phyloP scores from a whole-genome alignment of 345 rosid species.

The Gossypium ekmanianum region DNA sequence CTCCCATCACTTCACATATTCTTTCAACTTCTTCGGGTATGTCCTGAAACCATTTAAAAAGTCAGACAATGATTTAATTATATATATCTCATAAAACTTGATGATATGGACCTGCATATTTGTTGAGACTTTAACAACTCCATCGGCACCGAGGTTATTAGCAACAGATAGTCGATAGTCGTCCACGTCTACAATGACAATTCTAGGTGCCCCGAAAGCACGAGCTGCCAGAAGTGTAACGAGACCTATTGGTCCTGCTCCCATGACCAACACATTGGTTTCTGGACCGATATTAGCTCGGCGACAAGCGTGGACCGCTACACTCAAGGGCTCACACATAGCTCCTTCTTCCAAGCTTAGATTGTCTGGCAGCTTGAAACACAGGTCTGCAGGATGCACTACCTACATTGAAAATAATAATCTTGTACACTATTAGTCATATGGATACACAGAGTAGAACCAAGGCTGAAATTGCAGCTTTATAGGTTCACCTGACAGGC shows the following conservation, averaged over 20 bases:
- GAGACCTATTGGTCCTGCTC: slow-evolving; percentile 95
- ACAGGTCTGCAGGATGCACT: slow-evolving; percentile 84
- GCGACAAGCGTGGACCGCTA: slow-evolving; percentile 90
- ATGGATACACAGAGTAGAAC: neutral
- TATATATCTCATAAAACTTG: neutral
- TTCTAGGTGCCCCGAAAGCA: slow-evolving; percentile 80
- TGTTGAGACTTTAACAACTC: slow-evolving; percentile 58
- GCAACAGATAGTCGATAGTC: slow-evolving; percentile 67
- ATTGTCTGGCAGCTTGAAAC: slow-evolving; percentile 83
- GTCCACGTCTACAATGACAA: slow-evolving; percentile 74
- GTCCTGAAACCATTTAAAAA: slow-evolving; percentile 25
- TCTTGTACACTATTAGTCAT: neutral
- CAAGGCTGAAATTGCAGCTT: neutral
- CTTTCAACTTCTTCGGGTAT: slow-evolving; percentile 36
- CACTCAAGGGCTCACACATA: slow-evolving; percentile 94
- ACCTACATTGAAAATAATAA: slow-evolving; percentile 33
- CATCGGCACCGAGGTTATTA: slow-evolving; percentile 64
- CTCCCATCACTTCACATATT: slow-evolving; percentile 46
- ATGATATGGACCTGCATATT: slow-evolving; percentile 47
- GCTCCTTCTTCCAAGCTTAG: slow-evolving; percentile 95
- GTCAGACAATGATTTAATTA: neutral
- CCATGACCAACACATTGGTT: slow-evolving; percentile 65
- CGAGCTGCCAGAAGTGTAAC: slow-evolving; percentile 78
- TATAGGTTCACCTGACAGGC: neutral
- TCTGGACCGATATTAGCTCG: slow-evolving; percentile 72